These are phyloP conservation scores for Golubevia pallescens DNA, from an alignment of 1,284 basidiomycete species.

Conservation along the genomic window DNA sequence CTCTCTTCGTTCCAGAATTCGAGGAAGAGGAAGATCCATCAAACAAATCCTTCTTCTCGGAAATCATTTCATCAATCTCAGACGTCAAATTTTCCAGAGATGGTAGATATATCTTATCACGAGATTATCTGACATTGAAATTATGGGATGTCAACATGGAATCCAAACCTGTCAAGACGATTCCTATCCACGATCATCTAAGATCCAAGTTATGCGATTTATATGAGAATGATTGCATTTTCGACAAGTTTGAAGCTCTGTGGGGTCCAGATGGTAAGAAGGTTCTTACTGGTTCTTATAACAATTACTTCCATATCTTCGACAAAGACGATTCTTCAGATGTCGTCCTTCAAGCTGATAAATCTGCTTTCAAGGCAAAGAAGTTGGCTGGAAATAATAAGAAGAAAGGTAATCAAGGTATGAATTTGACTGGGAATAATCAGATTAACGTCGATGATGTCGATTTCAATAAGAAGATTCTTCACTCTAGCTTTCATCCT, in stretches of 20 bases:
- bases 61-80: constrained; percentile 99
- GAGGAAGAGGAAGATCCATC: constrained; percentile 94
- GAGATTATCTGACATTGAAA: constrained; percentile 97
- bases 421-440: no score
- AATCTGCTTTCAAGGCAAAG: constrained; percentile 99
- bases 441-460: constrained; percentile 58
- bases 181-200: constrained; percentile 97
- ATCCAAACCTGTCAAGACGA: constrained; percentile 91
- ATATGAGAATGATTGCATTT: constrained; percentile 99
- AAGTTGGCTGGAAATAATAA: constrained; percentile 67
- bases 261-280: constrained; percentile 60
- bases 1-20: no score
- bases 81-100: constrained; percentile 99
- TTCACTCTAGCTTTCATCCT: constrained; percentile 62
- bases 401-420: no score
- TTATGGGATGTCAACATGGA: constrained; percentile 99
- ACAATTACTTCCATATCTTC: constrained; percentile 99
- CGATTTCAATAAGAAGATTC: constrained; percentile 65
- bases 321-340: constrained; percentile 84
- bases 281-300: constrained; percentile 93
- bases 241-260: constrained; percentile 86
- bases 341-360: constrained; percentile 95
- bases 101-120: constrained; percentile 92
- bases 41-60: constrained; percentile 98
- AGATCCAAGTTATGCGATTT: constrained; percentile 96